Percentiles rank a stretch among this genome's conserved stretches.
These are phyloP conservation scores for Marasmius oreades DNA, from an alignment of 1,284 basidiomycete genomes.

Conservation along the genomic window DNA sequence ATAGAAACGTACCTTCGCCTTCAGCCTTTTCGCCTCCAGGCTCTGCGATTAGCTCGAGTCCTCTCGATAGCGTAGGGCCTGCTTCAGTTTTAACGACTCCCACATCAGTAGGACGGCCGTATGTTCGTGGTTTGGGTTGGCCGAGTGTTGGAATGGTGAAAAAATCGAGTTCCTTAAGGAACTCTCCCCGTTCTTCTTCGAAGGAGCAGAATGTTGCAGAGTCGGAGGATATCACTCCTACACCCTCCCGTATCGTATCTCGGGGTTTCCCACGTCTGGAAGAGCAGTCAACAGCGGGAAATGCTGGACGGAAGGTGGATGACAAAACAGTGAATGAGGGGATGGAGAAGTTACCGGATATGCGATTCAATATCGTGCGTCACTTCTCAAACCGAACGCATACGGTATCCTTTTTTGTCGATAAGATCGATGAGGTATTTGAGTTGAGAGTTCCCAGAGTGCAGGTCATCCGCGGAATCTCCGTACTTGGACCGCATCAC, in stretches of 20 bases:
- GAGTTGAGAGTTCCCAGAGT: conserved; percentile 57
- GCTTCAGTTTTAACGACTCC: neutral
- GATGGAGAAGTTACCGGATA: neutral
- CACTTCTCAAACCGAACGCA: conserved; percentile 42
- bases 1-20: neutral
- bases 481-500: neutral
- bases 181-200: neutral
- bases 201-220: neutral
- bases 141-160: neutral
- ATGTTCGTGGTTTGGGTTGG: neutral
- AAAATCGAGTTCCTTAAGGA: neutral
- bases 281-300: neutral
- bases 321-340: neutral
- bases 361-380: conserved; percentile 41
- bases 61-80: neutral
- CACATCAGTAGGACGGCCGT: neutral
- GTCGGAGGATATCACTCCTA: neutral
- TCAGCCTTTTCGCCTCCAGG: neutral
- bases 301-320: neutral
- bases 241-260: neutral
- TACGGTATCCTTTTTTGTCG: conserved; percentile 44
- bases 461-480: conserved; percentile 28
- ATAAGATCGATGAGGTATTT: conserved; percentile 50
- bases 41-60: neutral
- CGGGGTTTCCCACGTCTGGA: too few relatives aligned